phyloP scores from a whole-genome alignment of 345 rosid genomes.

The Stellera chamaejasme region DNA sequence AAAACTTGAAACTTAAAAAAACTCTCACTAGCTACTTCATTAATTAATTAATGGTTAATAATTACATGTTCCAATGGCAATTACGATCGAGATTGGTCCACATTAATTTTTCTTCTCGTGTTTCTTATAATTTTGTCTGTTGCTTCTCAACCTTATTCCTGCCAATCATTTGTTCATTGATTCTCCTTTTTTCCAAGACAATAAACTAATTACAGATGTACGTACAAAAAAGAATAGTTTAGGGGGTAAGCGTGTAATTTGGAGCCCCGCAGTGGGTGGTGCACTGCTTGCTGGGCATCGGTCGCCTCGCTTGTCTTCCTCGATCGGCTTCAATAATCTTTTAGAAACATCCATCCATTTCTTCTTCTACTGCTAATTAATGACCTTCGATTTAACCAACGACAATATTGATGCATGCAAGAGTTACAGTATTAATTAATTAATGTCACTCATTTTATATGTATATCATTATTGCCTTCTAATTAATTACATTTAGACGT shows the following conservation, averaged over 20 bases:
- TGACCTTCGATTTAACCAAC: slow-evolving; percentile 11
- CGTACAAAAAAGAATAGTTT: not conserved
- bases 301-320: slow-evolving; percentile 10
- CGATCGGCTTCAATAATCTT: slow-evolving; percentile 19
- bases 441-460: not conserved
- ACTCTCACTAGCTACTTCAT: not conserved
- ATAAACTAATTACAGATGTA: too few relatives aligned
- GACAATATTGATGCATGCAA: not conserved
- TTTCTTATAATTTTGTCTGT: not conserved
- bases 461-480: too few relatives aligned
- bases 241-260: not conserved
- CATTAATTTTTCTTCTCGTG: not conserved
- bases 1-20: too few relatives aligned
- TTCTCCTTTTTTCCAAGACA: slow-evolving; percentile 3
- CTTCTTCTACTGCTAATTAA: not conserved
- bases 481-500: too few relatives aligned
- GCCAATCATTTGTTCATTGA: slow-evolving; percentile 11
- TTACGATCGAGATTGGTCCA: slow-evolving; percentile 2
- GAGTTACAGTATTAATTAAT: too few relatives aligned
- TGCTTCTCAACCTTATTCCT: slow-evolving; percentile 2
- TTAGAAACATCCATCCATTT: slow-evolving; percentile 25
- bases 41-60: slow-evolving; percentile 9
- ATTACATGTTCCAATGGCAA: slow-evolving; percentile 1
- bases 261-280: slow-evolving; percentile 23
- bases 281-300: slow-evolving; percentile 19